A percentile compares a stretch with the other conserved stretches of the same genome.
phyloP scores from a whole-genome alignment of 164 flowering plant species.

The Tetrastigma voinierianum region DNA sequence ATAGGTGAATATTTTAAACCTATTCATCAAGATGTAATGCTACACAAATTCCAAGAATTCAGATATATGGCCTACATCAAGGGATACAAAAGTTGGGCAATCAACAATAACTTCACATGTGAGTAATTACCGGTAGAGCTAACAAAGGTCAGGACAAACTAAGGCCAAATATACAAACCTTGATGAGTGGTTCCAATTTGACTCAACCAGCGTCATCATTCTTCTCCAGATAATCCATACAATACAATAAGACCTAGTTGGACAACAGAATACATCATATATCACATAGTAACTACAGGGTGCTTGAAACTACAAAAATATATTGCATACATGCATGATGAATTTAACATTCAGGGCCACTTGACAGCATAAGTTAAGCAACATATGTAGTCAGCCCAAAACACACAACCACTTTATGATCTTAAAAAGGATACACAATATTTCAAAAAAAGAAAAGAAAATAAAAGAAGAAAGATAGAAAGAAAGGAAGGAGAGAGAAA shows the following conservation, averaged over 20 bases:
- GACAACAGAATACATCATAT: neutral
- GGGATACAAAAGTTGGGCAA: too few relatives aligned
- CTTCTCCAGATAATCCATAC: slow-evolving; percentile 94
- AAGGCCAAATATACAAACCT: slow-evolving; percentile 42
- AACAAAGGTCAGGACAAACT: neutral
- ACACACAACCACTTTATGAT: too few relatives aligned
- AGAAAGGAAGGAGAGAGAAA: too few relatives aligned
- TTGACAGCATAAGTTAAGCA: too few relatives aligned
- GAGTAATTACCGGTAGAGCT: neutral
- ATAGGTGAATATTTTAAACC: too few relatives aligned
- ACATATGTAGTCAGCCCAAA: too few relatives aligned
- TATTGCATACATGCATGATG: neutral
- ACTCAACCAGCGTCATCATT: slow-evolving; percentile 90
- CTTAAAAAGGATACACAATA: too few relatives aligned
- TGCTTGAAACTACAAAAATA: neutral
- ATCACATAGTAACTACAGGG: neutral
- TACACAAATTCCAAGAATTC: neutral
- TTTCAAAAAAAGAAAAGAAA: too few relatives aligned
- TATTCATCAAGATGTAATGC: too few relatives aligned
- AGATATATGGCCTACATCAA: neutral
- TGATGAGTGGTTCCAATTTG: slow-evolving; percentile 69
- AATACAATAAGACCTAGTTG: slow-evolving; percentile 79
- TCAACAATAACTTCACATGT: neutral
- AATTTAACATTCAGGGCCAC: neutral
- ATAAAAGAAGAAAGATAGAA: too few relatives aligned